Evolutionary conservation across 1,284 basidiomycete genomes (phyloP).

Genomic region (Volvariella surrecta): DNA sequence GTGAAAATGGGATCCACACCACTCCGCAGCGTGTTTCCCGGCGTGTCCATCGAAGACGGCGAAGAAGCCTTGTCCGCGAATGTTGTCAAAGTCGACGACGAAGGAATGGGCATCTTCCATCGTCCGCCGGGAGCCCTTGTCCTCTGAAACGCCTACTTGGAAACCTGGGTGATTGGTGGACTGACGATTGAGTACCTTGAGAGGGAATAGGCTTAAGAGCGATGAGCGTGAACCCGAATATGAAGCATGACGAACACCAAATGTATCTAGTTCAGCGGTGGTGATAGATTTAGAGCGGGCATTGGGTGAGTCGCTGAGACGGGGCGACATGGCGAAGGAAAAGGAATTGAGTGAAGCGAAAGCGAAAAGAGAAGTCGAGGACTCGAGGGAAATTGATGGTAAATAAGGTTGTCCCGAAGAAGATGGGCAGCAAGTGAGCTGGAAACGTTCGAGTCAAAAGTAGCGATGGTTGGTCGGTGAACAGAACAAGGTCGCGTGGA

Average conservation of each 20-base stretch:
- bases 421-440: too few relatives aligned
- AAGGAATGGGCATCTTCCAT: slow-evolving; percentile 99
- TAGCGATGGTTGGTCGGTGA: too few relatives aligned
- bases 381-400: too few relatives aligned
- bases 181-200: slow-evolving; percentile 50
- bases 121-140: slow-evolving; percentile 84
- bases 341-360: too few relatives aligned
- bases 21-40: slow-evolving; percentile 97
- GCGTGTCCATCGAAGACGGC: slow-evolving; percentile 99
- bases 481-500: too few relatives aligned
- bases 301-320: slow-evolving; percentile 42
- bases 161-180: slow-evolving; percentile 51
- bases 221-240: background rate
- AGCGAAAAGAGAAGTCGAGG: too few relatives aligned
- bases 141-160: slow-evolving; percentile 86
- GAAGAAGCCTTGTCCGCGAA: slow-evolving; percentile 95
- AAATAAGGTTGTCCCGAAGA: too few relatives aligned
- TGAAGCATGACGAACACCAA: slow-evolving; percentile 47
- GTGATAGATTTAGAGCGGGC: slow-evolving; percentile 71
- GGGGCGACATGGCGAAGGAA: slow-evolving; percentile 18
- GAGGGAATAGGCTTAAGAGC: slow-evolving; percentile 6
- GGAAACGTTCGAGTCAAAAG: too few relatives aligned
- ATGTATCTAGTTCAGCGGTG: slow-evolving; percentile 61
- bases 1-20: slow-evolving; percentile 97
- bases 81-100: slow-evolving; percentile 85